Conservation (phyloP, 2,329 filamentous ascomycete genomes). For the Fusarium marasasianum region DNA sequence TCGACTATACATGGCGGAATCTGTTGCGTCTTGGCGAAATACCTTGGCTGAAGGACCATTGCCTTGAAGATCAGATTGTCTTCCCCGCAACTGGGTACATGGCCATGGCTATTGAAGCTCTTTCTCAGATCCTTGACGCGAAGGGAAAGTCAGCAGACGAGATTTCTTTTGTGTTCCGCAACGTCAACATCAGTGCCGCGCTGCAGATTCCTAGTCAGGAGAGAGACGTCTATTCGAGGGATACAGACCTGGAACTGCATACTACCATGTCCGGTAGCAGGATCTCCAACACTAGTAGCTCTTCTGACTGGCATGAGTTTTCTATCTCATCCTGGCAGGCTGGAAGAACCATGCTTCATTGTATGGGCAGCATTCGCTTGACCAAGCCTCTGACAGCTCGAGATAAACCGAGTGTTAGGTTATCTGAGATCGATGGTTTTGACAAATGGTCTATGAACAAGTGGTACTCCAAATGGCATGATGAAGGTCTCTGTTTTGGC, state of each 20-base stretch:
- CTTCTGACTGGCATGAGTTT: neutral
- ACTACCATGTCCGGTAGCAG: neutral
- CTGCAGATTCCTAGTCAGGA: neutral
- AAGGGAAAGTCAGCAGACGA: fast-evolving
- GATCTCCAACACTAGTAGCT: neutral
- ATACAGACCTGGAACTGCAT: neutral
- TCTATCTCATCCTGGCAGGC: neutral
- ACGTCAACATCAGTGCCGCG: neutral
- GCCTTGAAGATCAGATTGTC: neutral
- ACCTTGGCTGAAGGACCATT: neutral
- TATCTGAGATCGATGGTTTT: neutral
- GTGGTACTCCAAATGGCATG: neutral
- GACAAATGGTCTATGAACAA: neutral
- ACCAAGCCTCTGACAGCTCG: neutral
- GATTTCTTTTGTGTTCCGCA: neutral
- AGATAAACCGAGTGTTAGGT: neutral
- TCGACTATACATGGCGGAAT: neutral
- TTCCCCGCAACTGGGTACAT: neutral
- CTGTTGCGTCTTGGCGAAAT: neutral
- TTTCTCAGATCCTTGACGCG: neutral
- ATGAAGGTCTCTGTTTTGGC: neutral
- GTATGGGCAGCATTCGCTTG: neutral
- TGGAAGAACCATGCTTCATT: neutral
- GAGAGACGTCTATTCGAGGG: neutral
- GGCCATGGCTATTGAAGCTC: neutral